These are phyloP conservation scores for Coemansia sp. DNA, from an alignment of 192 early-diverging fungal genomes.

Conservation along the genomic window DNA sequence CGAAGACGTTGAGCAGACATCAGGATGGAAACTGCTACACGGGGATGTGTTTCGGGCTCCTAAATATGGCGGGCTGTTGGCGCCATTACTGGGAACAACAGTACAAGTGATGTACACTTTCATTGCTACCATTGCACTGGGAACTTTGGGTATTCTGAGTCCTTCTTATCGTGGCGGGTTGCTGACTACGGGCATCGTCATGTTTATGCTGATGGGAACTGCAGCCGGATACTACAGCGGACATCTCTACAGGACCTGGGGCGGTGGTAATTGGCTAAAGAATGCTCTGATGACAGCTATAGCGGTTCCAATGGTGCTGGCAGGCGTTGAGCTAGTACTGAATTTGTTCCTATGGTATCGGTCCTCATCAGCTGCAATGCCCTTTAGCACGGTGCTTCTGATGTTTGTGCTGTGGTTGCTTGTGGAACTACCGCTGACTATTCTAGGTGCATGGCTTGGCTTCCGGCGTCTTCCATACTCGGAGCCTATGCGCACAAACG, in stretches of 20 bases:
- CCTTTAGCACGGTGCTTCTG: constrained; percentile 82
- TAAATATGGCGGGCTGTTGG: constrained; percentile 60
- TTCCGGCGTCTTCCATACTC: constrained; percentile 73
- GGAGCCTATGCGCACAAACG: constrained; percentile 85
- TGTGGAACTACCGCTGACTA: constrained; percentile 73
- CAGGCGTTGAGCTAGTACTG: constrained; percentile 64
- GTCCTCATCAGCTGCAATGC: constrained; percentile 86
- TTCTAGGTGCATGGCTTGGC: constrained; percentile 87
- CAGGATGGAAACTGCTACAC: constrained; percentile 75
- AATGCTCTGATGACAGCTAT: constrained; percentile 66
- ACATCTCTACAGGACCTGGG: constrained; percentile 69
- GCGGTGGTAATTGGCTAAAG: constrained; percentile 66
- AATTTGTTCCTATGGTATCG: constrained; percentile 87
- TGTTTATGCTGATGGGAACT: constrained; percentile 58
- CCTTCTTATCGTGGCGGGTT: constrained; percentile 68
- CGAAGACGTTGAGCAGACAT: constrained; percentile 68
- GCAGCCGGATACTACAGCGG: constrained; percentile 69
- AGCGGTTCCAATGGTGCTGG: constrained; percentile 60
- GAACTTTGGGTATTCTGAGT: constrained; percentile 60
- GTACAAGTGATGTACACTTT: constrained; percentile 66
- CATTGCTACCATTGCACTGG: constrained; percentile 55
- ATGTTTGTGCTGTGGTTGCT: constrained; percentile 78
- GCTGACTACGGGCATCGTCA: constrained; percentile 54
- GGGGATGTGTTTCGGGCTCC: constrained; percentile 78
- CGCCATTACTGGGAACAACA: constrained; percentile 71